phyloP scores from a whole-genome alignment of 2,329 filamentous ascomycete genomes.

The Scedosporium dehoogii region DNA sequence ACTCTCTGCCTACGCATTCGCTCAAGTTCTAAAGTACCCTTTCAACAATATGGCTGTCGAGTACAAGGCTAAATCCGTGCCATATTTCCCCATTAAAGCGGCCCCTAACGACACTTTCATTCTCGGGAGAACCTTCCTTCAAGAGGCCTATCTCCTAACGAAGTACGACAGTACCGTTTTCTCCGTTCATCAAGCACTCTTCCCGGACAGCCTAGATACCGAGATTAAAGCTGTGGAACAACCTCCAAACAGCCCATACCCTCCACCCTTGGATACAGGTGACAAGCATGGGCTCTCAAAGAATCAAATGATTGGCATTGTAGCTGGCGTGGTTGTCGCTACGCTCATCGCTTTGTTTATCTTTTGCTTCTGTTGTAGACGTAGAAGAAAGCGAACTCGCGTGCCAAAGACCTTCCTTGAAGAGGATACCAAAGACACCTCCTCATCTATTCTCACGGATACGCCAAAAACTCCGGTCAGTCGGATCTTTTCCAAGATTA shows the following conservation, averaged over 20 bases:
- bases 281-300: constrained; percentile 23
- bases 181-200: constrained; percentile 44
- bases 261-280: constrained; percentile 19
- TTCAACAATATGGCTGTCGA: constrained; percentile 32
- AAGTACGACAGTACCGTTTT: constrained; percentile 44
- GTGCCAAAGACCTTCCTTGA: constrained; percentile 8
- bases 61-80: constrained; percentile 33
- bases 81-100: constrained; percentile 58
- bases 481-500: constrained; percentile 34
- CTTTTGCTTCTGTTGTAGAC: constrained; percentile 23
- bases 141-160: constrained; percentile 54
- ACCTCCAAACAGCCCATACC: constrained; percentile 36
- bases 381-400: constrained; percentile 18
- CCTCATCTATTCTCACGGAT: constrained; percentile 21
- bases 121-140: constrained; percentile 59
- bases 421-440: constrained; percentile 26
- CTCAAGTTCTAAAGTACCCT: constrained; percentile 38
- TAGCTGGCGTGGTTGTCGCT: constrained; percentile 27
- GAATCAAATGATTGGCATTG: constrained; percentile 34
- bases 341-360: constrained; percentile 21
- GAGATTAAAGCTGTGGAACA: constrained; percentile 24
- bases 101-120: constrained; percentile 45
- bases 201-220: constrained; percentile 35
- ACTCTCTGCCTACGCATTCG: constrained; percentile 38
- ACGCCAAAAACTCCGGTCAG: constrained; percentile 24